phyloP scores from a whole-genome alignment of 2,329 filamentous ascomycete species.

The Cercospora janseana region DNA sequence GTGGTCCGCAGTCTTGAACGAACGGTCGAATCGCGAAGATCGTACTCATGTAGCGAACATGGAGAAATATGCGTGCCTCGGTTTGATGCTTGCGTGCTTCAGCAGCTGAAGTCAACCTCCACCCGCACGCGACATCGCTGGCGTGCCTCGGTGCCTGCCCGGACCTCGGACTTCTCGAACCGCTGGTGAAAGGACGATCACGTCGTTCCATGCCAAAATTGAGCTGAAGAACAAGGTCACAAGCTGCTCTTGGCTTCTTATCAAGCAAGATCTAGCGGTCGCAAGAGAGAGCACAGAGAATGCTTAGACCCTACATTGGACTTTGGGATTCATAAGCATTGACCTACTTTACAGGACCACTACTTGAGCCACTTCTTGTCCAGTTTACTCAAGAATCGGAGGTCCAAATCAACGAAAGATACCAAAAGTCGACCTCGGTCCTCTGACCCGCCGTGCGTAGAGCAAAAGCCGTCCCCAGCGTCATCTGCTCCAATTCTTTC shows the following conservation, averaged over 20 bases:
- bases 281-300: too few species aligned
- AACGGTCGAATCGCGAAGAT: not conserved
- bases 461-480: slow-evolving; percentile 45
- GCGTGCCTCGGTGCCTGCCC: too few species aligned
- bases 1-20: not conserved
- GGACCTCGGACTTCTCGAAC: not conserved
- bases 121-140: too few species aligned
- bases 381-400: slow-evolving; percentile 46
- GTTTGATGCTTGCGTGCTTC: not conserved
- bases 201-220: not conserved
- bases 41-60: not conserved
- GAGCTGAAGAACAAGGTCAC: not conserved
- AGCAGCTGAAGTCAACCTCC: slow-evolving; percentile 2
- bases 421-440: slow-evolving; percentile 53
- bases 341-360: too few species aligned
- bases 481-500: slow-evolving; percentile 43
- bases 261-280: too few species aligned
- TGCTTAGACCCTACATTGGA: too few species aligned
- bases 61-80: not conserved
- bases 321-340: too few species aligned
- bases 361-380: slow-evolving; percentile 39
- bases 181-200: not conserved
- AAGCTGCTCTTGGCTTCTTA: not conserved
- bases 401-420: slow-evolving; percentile 52
- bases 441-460: slow-evolving; percentile 52